phyloP scores from a whole-genome alignment of 768 basidiomycete species.

The Mycena floridula region DNA sequence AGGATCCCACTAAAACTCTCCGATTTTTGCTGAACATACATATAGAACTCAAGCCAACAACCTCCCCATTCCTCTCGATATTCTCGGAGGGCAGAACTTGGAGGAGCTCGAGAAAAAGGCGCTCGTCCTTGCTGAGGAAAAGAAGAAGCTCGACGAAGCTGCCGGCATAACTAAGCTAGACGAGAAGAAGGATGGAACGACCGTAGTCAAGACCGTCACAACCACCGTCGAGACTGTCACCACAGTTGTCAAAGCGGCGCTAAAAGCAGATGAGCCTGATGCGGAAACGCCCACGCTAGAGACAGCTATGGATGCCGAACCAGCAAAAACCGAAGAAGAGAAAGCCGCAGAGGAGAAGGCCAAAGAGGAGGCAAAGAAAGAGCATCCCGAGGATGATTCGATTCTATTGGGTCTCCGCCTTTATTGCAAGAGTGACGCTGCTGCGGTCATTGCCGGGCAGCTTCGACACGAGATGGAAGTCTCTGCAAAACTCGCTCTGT shows the following conservation, averaged over 20 bases:
- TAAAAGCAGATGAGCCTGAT: background rate
- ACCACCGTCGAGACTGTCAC: background rate
- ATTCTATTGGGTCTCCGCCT: constrained; percentile 16
- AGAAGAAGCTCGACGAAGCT: constrained; percentile 8
- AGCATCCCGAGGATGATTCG: constrained; percentile 1
- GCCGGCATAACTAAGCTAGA: too few relatives aligned
- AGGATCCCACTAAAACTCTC: too few relatives aligned
- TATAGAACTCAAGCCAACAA: constrained; percentile 4
- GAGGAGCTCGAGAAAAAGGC: constrained; percentile 12
- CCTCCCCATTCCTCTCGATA: constrained; percentile 9
- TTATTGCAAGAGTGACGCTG: constrained; percentile 13
- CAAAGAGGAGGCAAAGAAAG: background rate
- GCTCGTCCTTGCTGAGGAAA: constrained; percentile 3
- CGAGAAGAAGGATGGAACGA: constrained; percentile 1
- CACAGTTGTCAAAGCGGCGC: background rate
- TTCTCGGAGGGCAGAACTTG: constrained; percentile 10
- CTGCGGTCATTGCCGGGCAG: constrained; percentile 14
- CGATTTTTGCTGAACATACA: too few relatives aligned
- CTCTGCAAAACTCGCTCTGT: too few relatives aligned
- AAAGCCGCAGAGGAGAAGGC: constrained; percentile 1
- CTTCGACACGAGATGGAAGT: constrained; percentile 12
- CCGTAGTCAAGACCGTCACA: constrained; percentile 3
- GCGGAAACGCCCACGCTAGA: background rate
- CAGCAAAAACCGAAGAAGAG: background rate
- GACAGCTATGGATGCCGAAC: background rate